Base-by-base conservation (phyloP, 257 asterid genomes). In the Plantago major region DNA sequence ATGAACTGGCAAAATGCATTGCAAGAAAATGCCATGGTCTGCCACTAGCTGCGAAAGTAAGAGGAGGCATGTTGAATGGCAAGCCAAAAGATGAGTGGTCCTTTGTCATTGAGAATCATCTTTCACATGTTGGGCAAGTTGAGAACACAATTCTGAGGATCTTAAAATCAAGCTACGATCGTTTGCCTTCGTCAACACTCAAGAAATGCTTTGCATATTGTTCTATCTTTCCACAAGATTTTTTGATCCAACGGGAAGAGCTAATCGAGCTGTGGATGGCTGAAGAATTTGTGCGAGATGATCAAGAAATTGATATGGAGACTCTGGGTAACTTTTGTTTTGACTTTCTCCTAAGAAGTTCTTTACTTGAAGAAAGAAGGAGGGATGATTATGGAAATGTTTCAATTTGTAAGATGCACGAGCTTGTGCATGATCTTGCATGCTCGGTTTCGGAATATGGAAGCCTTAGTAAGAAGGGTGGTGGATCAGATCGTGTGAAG, bases 171-270 rank as follows among this genome's bases (percentile, higher is more conserved):
- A 77, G 82, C n/a, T 77, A 52, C 42, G 74, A 70, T 65, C 53
- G 47, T 51, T 60, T 77, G 54, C 70, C 73, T 26, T 52, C 58
- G 30, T 47, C 72, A 13, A 11, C 62, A 0, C 52, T 74, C 1
- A 74, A 74, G 51, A 71, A 71, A 56, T 74, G 80, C 13, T 74
- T 78, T 63, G 78, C 78, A 5, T 78, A 67, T 52, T 74, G 74
- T 19, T 77, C 74, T 0, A 52, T 74, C 7, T 74, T 67, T 18
- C 17, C 22, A 16, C 55, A 66, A 15, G 68, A 67, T 16, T 6
- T 10, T 7, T 1, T 0, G 10, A 50, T 67, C 0, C 7, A 33
- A 26, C 65, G 60, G 55, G 64, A 78, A 5, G 1, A 6, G 2
- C 11, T 74, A 26, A 55, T 78, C 38, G 26, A 63, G 33, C 67